phyloP scores from a whole-genome alignment of 2,329 filamentous ascomycete species.

The Gremmenia infestans region DNA sequence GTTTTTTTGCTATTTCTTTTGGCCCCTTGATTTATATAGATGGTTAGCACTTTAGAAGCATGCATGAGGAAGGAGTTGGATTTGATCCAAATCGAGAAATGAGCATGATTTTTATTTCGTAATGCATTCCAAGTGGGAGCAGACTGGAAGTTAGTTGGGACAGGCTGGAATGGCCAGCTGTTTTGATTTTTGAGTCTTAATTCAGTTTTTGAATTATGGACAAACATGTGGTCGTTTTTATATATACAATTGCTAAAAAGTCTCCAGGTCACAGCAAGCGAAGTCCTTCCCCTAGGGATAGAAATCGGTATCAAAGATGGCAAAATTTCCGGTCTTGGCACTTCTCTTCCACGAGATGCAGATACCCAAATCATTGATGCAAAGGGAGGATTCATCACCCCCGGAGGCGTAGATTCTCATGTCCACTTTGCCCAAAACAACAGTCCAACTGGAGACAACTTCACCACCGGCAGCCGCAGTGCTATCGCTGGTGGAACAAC shows the following conservation, averaged over 20 bases:
- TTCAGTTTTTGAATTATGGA: too few relatives aligned
- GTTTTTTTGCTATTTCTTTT: background rate
- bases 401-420: slow-evolving; percentile 45
- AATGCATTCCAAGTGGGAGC: too few relatives aligned
- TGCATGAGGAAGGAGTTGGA: background rate
- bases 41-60: background rate
- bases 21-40: background rate
- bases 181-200: too few relatives aligned
- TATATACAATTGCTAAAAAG: slow-evolving; percentile 3
- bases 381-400: slow-evolving; percentile 41
- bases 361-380: slow-evolving; percentile 39
- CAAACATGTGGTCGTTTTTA: too few relatives aligned
- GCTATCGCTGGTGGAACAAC: slow-evolving; percentile 56
- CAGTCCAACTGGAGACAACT: slow-evolving; percentile 39
- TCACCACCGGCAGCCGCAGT: slow-evolving; percentile 41
- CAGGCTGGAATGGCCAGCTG: too few relatives aligned
- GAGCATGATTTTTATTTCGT: too few relatives aligned
- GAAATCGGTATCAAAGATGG: slow-evolving; percentile 44
- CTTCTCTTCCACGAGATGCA: slow-evolving; percentile 30
- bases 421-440: slow-evolving; percentile 44
- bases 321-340: slow-evolving; percentile 42
- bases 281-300: slow-evolving; percentile 38
- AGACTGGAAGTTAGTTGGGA: too few relatives aligned
- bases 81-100: too few relatives aligned
- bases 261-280: slow-evolving; percentile 40